Base-by-base conservation (phyloP, 164 flowering plant species). In the Dillenia turbinata region DNA sequence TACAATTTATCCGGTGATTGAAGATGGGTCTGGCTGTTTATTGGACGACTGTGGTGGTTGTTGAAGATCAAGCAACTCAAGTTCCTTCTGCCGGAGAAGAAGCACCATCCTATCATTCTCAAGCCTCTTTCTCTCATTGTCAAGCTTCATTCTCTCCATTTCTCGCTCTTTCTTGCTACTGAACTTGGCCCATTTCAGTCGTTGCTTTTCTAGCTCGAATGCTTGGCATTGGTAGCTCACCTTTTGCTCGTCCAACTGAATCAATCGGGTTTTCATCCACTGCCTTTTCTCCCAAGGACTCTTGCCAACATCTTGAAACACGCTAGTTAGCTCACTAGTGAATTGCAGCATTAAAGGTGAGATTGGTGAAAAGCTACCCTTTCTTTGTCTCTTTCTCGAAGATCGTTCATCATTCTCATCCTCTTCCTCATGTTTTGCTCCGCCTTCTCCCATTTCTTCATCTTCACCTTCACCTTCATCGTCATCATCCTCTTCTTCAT, bases 131-230 rank as follows among this genome's bases (percentile, higher is more conserved):
- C 85, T 47, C 70, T 94, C 94, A 12, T 91, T 94, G 13, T 75
- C 74, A 2, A 91, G 80, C 83, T 77, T 89, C 53, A 81, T 75
- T 55, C 75, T 81, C 82, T 94, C 97, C 90, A 94, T 83, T 52
- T 91, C 96, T 76, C 97, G 80, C 77, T 94, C 99, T 72, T 94
- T 94, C 77, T 88, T 86, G 65, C 78, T 71, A 65, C 93, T 80
- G 44, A 79, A 94, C 67, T 78, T 94, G 50, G 78, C 50, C 98
- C 98, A 94, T 66, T 91, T 94, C 60, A 88, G 59, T 65, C 92
- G 67, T 69, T 84, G 90, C 71, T 85, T 91, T 78, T 89, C 99
- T 2, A 94, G 75, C 83, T 89, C 94, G 45, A 78, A 79, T 19
- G 87, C 87, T 62, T 88, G 69, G 12, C 40, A 52, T 49, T 80